phyloP scores from a whole-genome alignment of 164 flowering plant species.

The Vitis amurensis region DNA sequence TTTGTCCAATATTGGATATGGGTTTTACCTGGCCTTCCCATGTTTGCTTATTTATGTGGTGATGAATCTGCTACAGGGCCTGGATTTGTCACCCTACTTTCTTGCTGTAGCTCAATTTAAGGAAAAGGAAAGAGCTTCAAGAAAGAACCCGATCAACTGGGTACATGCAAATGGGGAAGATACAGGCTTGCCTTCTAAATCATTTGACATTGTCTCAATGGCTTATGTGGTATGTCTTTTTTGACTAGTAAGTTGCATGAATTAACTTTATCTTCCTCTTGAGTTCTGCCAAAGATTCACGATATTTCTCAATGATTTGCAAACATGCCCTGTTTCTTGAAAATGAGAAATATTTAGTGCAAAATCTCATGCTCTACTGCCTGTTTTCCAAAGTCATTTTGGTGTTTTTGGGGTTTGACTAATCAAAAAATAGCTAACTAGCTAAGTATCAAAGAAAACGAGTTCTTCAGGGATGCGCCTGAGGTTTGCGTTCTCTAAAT shows the following conservation, averaged over 20 bases:
- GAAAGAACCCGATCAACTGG: constrained; percentile 48
- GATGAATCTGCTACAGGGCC: constrained; percentile 39
- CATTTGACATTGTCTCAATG: constrained; percentile 61
- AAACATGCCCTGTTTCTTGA: not conserved
- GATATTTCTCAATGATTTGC: not conserved
- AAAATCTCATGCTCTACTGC: no score
- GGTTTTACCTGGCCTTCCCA: no score
- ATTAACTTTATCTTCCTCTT: not conserved
- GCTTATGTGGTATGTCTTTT: constrained; percentile 53
- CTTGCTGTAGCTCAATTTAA: constrained; percentile 69
- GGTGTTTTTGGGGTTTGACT: no score
- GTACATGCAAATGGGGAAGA: constrained; percentile 72
- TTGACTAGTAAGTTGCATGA: no score
- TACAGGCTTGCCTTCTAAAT: constrained; percentile 64
- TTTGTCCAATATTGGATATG: not conserved
- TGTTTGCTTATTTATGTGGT: not conserved
- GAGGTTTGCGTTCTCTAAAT: no score
- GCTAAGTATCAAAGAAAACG: no score
- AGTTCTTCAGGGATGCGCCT: no score
- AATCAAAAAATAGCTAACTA: no score
- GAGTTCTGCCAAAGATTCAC: not conserved
- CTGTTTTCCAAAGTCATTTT: no score
- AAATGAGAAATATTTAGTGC: no score
- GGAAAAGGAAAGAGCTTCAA: constrained; percentile 41
- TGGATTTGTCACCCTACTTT: constrained; percentile 76